These are phyloP conservation scores for Micractinium sp. DNA, from an alignment of 139 green algal species.

Conservation along the genomic window DNA sequence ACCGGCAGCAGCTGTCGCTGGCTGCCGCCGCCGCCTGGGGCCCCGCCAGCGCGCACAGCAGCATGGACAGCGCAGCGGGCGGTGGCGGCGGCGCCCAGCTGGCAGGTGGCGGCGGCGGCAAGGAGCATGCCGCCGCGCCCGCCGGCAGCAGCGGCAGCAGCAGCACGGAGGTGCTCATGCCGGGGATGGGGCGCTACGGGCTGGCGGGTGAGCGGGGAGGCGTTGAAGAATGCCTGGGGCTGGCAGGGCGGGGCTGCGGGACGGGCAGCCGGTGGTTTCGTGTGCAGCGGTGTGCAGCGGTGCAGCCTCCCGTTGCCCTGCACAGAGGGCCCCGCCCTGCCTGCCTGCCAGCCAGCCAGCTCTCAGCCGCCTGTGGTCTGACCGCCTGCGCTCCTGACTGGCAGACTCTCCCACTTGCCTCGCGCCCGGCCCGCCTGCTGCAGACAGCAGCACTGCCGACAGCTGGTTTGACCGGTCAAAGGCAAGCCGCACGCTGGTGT, in stretches of 20 bases:
- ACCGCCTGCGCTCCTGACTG: not conserved
- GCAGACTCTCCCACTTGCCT: not conserved
- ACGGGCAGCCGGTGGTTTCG: no score
- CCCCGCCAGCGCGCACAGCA: slow-evolving; percentile 6
- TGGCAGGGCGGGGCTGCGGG: no score
- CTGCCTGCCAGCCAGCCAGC: no score
- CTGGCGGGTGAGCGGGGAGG: not conserved
- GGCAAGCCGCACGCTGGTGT: no score
- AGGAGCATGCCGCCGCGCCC: not conserved
- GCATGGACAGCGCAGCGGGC: slow-evolving; percentile 3
- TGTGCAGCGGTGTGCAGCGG: no score
- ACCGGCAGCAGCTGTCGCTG: slow-evolving; percentile 17
- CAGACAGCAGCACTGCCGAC: slow-evolving; percentile 12
- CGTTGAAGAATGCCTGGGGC: no score
- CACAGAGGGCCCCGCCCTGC: not conserved
- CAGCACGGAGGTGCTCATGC: not conserved
- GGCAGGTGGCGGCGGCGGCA: not conserved
- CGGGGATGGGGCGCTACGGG: not conserved
- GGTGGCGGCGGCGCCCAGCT: no score
- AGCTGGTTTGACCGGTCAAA: slow-evolving; percentile 14
- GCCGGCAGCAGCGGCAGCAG: not conserved
- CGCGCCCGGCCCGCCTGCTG: not conserved
- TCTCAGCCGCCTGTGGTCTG: not conserved
- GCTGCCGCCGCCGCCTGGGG: slow-evolving; percentile 10
- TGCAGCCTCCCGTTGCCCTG: not conserved